Base-by-base conservation (phyloP, 2,329 filamentous ascomycete species). In the Rosellinia necatrix region DNA sequence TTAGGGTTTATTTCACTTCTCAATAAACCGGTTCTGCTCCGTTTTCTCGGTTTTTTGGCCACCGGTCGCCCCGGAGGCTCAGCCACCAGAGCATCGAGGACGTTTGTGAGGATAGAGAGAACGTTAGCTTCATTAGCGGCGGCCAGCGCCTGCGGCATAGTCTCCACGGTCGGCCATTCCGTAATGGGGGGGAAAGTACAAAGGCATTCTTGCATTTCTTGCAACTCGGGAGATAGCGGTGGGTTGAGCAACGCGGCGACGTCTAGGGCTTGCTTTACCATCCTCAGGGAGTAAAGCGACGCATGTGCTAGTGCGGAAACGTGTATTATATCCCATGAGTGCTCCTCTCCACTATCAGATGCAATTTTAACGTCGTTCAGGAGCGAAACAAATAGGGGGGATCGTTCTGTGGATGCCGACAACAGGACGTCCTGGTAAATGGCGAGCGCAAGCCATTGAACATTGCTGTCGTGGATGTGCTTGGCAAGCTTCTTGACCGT, bases 291-390 rank as follows among this genome's bases (percentile, higher is more conserved):
- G 65, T 89, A 89, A 5, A 84, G 70, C 0, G 79, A 75, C 4
- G 82, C 82, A 50, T 87, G 82, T 0, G 85, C 70, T 60, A 87
- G 83, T 0, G 86, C 85, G 7, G 78, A 69, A 43, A 88, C 75
- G 64, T 91, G 87, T 38, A 88, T 71, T 15, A 80, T 73, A 8
- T 80, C 74, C 88, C 87, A 90, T 1, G 75, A 72, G 62, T 69
- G 43, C 64, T 61, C 41, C 30, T 72, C 62, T 9, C 75, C 51
- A 1, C 65, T 63, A n/a, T 74, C 68, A 2, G 64, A 66, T 0
- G 57, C 56, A n/a, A 4, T 6, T 17, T 56, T 65, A n/a, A 64
- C 62, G 17, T 70, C 44, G 8, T 60, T 46, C 12, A 76, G 58
- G 6, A 73, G 59, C n/a, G 62, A 56, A 4, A 71, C 54, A 6